Conservation (phyloP, 2,329 filamentous ascomycete genomes). For the Colletotrichum tropicale region DNA sequence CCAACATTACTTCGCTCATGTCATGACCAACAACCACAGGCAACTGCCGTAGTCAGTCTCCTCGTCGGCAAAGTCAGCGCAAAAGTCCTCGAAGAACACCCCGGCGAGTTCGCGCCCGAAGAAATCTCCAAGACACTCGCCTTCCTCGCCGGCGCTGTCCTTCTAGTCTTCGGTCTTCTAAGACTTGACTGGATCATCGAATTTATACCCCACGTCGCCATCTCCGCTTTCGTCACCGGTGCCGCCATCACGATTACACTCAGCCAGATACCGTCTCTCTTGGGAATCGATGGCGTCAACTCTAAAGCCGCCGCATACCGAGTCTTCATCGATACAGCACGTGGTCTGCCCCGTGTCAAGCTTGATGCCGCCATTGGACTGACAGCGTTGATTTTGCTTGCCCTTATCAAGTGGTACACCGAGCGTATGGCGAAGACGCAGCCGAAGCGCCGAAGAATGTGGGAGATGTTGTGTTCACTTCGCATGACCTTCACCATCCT, state of each 20-base stretch:
- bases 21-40: constrained; percentile 46
- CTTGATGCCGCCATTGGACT: constrained; percentile 79
- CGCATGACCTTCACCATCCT: constrained; percentile 78
- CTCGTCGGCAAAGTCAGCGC: constrained; percentile 51
- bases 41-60: constrained; percentile 56
- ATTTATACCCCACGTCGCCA: constrained; percentile 56
- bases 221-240: constrained; percentile 60
- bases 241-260: constrained; percentile 54
- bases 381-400: constrained; percentile 70
- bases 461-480: constrained; percentile 77
- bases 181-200: constrained; percentile 60
- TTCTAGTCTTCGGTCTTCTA: constrained; percentile 53
- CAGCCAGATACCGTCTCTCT: constrained; percentile 54
- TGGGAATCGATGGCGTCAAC: constrained; percentile 55
- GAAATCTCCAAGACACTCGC: constrained; percentile 53
- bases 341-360: constrained; percentile 49
- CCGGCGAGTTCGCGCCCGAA: constrained; percentile 27
- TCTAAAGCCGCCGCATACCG: constrained; percentile 52
- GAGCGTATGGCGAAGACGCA: constrained; percentile 63
- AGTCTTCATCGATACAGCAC: constrained; percentile 57
- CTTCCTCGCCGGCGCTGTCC: constrained; percentile 51
- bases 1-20: too few species aligned
- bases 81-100: constrained; percentile 36
- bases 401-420: constrained; percentile 60
- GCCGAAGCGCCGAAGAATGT: constrained; percentile 65